Evolutionary conservation across 2,329 filamentous ascomycete genomes (phyloP).

Genomic region (Fusarium clavum): DNA sequence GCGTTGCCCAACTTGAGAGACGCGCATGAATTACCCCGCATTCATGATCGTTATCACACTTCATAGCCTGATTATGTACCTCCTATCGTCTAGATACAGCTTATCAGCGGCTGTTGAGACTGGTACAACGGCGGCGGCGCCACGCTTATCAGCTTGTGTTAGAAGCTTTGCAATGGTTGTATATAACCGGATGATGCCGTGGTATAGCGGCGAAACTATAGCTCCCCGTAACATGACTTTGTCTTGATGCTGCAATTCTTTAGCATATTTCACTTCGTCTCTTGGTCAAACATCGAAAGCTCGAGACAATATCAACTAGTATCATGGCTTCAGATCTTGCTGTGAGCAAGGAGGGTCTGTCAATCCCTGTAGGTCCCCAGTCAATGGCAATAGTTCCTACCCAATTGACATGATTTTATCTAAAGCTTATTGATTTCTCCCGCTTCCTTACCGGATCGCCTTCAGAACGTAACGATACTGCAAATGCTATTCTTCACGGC

Average conservation of each 20-base stretch:
- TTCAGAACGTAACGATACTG: slow-evolving; percentile 71
- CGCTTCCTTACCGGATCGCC: slow-evolving; percentile 74
- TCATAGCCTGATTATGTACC: slow-evolving; percentile 1
- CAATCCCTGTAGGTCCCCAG: slow-evolving; percentile 62
- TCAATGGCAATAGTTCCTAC: background rate
- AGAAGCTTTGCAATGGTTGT: background rate
- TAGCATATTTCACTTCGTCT: background rate
- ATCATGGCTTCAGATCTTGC: slow-evolving; percentile 54
- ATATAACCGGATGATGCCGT: slow-evolving; percentile 5
- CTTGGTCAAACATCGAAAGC: background rate
- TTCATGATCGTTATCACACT: slow-evolving; percentile 20
- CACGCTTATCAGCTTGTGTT: slow-evolving; percentile 14
- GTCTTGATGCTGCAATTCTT: background rate
- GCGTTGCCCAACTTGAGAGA: slow-evolving; percentile 16
- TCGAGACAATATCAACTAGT: background rate
- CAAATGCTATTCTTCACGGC: slow-evolving; percentile 77
- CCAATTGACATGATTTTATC: background rate
- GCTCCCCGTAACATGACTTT: background rate
- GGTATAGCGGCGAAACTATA: background rate
- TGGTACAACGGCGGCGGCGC: slow-evolving; percentile 9
- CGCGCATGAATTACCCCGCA: slow-evolving; percentile 30
- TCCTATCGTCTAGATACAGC: slow-evolving; percentile 9
- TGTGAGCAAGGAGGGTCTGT: slow-evolving; percentile 63
- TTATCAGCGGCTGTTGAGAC: slow-evolving; percentile 33
- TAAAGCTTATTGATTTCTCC: slow-evolving; percentile 68